Conservation (phyloP, 331 rosid species). For the Quercus lobata region DNA sequence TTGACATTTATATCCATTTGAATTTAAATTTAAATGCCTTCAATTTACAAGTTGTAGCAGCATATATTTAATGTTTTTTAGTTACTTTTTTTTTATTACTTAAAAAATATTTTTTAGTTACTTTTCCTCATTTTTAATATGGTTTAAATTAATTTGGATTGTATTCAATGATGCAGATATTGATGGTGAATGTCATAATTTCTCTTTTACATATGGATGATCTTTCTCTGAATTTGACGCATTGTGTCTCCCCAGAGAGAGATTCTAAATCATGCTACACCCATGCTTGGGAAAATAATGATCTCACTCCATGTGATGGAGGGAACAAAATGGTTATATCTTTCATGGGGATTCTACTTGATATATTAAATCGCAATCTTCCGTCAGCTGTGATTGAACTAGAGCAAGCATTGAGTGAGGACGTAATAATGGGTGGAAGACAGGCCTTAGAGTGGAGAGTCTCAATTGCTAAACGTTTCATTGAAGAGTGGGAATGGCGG, state of each 20-base stretch:
- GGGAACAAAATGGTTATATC: constrained; percentile 82
- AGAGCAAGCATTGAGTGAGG: constrained; percentile 51
- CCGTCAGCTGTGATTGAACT: constrained; percentile 59
- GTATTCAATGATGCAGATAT: constrained; percentile 52
- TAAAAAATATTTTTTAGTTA: background rate
- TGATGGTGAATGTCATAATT: constrained; percentile 75
- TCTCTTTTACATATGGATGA: constrained; percentile 89
- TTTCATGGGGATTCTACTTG: constrained; percentile 70
- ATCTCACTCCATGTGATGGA: constrained; percentile 47
- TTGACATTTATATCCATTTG: constrained; percentile 4
- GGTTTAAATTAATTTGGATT: background rate
- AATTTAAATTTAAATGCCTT: constrained; percentile 14
- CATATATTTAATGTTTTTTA: background rate
- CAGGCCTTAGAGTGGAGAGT: constrained; percentile 95
- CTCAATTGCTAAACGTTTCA: constrained; percentile 69
- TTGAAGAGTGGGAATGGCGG: constrained; percentile 99
- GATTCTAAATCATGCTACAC: constrained; percentile 33
- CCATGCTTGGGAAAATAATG: constrained; percentile 40
- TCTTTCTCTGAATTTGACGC: constrained; percentile 60
- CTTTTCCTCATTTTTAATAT: background rate
- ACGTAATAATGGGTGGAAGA: constrained; percentile 48
- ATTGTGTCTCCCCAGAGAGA: constrained; percentile 51
- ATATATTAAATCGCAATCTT: constrained; percentile 55
- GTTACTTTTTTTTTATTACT: background rate
- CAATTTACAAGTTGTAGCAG: background rate